Base-by-base conservation (phyloP, 345 rosid species). In the Orychophragmus violaceus region DNA sequence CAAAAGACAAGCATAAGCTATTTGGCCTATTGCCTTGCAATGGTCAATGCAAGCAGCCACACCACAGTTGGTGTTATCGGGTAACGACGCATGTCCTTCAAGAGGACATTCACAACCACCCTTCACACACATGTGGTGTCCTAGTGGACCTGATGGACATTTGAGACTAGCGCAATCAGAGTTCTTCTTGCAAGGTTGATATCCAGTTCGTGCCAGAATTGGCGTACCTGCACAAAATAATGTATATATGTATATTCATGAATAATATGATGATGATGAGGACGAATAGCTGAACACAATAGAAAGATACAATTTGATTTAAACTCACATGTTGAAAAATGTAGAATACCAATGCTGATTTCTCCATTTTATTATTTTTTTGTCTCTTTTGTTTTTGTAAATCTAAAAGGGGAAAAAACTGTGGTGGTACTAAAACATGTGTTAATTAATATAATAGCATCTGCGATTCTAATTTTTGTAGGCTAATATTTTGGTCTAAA, bases 311-410 rank as follows among this genome's bases (percentile, higher is more conserved):
- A 16, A 23, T 14, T 48, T 9, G 32, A 2, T 48, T 22, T 22
- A 22, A 30, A 49, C 66, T 49, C 23, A 48, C 66, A 59, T 37
- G 64, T 59, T 25, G 73, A 59, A 19, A 69, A 49, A 18, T 59
- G 51, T 49, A 69, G 29, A 25, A 69, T 14, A 8, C 30, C 41
- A 49, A 59, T 59, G 59, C 66, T 18, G 57, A 17, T 35, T 58
- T 68, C 72, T 46, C 28, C 64, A 59, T 59, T 53, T 51, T 53
- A 2, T 16, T 41, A 21, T 28, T 16, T 17, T 50, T n/a, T 6
- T 5, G 32, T 27, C 16, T 24, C 9, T 23, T 23, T 49, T 23
- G 6, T 23, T 12, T 25, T 22, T 22, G 3, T 21, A 11, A 9
- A 3, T 18, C 23, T 45, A 14, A 39, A n/a, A n/a, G n/a, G n/a